Conservation (phyloP, 2,329 filamentous ascomycete genomes). For the Fusarium lyarnte region DNA sequence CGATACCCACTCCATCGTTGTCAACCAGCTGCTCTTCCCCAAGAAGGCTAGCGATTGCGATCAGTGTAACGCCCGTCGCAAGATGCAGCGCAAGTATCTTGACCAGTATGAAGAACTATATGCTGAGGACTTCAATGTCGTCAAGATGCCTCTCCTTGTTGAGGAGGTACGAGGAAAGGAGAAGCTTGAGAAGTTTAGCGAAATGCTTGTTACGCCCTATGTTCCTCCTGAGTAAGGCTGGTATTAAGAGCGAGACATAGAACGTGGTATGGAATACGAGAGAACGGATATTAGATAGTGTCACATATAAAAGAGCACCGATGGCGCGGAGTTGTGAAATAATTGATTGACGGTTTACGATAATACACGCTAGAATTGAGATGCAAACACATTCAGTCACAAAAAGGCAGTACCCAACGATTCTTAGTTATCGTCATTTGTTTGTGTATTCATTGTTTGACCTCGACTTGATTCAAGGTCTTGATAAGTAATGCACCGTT, state of each 20-base stretch:
- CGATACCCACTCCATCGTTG: conserved; percentile 96
- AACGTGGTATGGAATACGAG: conserved; percentile 1
- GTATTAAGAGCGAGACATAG: neutral
- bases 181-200: conserved; percentile 87
- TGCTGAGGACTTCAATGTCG: conserved; percentile 94
- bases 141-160: conserved; percentile 95
- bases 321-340: conserved; percentile 27
- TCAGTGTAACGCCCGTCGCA: conserved; percentile 91
- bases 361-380: conserved; percentile 10
- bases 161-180: conserved; percentile 98
- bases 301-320: conserved; percentile 17
- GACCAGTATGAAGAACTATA: conserved; percentile 99
- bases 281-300: conserved; percentile 5
- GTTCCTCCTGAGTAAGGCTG: conserved; percentile 66
- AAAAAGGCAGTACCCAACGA: conserved; percentile 27
- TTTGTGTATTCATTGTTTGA: conserved; percentile 28
- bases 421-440: conserved; percentile 4
- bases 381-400: conserved; percentile 18
- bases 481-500: conserved; percentile 3
- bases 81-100: conserved; percentile 99
- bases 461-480: conserved; percentile 16
- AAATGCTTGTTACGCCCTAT: conserved; percentile 83
- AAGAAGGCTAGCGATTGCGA: conserved; percentile 86
- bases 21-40: conserved; percentile 97
- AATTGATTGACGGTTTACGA: conserved; percentile 27